Evolutionary conservation across 768 basidiomycete genomes (phyloP), one percentile per base, ranked within the genome.

Genomic region (Suillus variegatus): DNA sequence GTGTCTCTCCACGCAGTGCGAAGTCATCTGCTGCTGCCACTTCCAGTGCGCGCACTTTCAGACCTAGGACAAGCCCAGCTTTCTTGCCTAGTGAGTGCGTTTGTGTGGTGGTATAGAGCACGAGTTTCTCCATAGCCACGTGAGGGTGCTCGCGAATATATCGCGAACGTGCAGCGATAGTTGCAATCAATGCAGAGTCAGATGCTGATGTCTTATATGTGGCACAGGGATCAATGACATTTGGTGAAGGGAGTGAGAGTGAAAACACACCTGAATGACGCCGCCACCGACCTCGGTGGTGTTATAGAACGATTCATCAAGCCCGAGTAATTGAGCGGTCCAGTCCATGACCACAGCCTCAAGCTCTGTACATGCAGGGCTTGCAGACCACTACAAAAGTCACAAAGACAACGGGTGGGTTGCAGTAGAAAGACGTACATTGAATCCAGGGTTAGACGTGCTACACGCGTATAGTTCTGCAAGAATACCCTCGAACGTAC

Each of bases 301-400:
- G 64, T 91, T 90, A 63, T 84, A 75, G 74, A 96, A 99, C 4
- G 76, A 81, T 2, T 79, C 68, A 44, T 82, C 80, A 20, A 99
- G 81, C 6, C 94, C 94, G 16, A 97, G 82, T 47, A 98, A 80
- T 69, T 88, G 82, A 2, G 94, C 94, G 20, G 88, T 85, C 96
- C 96, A 98, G 76, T 97, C 96, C 87, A 94, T 91, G 14, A 93
- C 87, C 36, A 95, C 84, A 43, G 83, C 85, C 75, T 97, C 95
- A 2, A 97, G 84, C 74, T 97, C 95, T 3, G 95, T 98, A 71
- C 91, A 94, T 5, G 95, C 94, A 0, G 96, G 95, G 68, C 93
- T 93, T 60, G 86, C 87, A 4, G 86, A 79, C 96, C 95, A 98
- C 93, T 97, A 67, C 13, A 66, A 18, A 32, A 7, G 32, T 54